Evolutionary conservation across 768 basidiomycete species (phyloP), one percentile per base, ranked within the genome.

Genomic region (Naganishia vaughanmartiniae): DNA sequence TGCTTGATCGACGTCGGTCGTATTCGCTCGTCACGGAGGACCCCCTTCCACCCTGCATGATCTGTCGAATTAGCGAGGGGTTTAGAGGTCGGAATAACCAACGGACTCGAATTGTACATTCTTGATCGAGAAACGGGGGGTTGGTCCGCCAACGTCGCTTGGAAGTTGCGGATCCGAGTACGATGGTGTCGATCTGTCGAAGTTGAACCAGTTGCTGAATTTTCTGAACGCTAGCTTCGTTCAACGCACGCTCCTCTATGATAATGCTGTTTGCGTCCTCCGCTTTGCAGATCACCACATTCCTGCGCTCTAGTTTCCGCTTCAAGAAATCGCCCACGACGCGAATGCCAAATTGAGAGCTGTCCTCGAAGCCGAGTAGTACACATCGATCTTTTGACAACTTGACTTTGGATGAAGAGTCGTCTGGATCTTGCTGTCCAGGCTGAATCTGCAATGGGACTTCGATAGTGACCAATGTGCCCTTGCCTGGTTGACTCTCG

Each of bases 391-490:
- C 42, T 24, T 15, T 45, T 14, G 24, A 30, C 26, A 30, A 26
- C 39, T 26, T 45, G 12, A 42, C 36, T 6, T 26, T 42, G 7
- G 12, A 28, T 15, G 39, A 42, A 4, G 60, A 4, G 21, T 15
- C 2, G 24, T 26, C 46, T 21, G 26, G n/a, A 34, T 42, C 39
- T n/a, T 63, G n/a, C 26, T 30, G 60, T 30, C 19, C 36, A 24
- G 57, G n/a, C 15, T 69, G 42, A 5, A 69, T 57, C 12, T 72
- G 75, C 1, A 80, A 54, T 2, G 78, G 76, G 1, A 78, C 39
- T 65, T 79, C 79, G 56, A 80, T 70, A 39, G 76, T 75, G 15
- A 77, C 77, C 24, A 76, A 31, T 9, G 78, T 79, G 14, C 79
- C 79, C 66, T 76, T 75, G 31, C 73, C 73, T 0, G 72, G 60